Evolutionary conservation across 805 yeast species (phyloP), one percentile per base, ranked within the genome.

Genomic region (Brettanomyces bruxellensis): DNA sequence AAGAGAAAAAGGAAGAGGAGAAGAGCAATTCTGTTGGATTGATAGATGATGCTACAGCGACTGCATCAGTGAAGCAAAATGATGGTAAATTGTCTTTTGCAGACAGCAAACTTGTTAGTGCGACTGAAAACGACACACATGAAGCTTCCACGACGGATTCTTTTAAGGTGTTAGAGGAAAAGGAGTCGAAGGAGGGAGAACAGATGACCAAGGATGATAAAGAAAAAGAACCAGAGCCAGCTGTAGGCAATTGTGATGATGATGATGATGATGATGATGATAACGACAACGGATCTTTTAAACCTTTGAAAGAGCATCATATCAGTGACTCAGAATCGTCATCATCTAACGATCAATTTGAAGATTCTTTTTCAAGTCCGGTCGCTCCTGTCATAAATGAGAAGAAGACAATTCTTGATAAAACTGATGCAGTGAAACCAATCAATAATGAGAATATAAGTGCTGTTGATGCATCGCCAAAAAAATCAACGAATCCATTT

Each of bases 401-500:
- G 23, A 25, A 34, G 34, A 36, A 28, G 38, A 23, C 18, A 6
- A 9, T 7, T 18, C 23, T 24, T 12, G 18, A 34, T n/a, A 14
- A 11, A 9, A 28, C 6, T 25, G 5, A 9, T 9, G 34, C 13
- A n/a, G 41, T 18, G 25, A 38, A 23, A 18, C 41, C 7, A 6
- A 38, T 30, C 5, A 25, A 38, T 23, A 23, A 38, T 11, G 34
- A 41, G 38, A 14, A 37, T 7, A 25, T 3, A 8, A 11, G 8
- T 34, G n/a, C 13, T 5, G 35, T n/a, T 13, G 9, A 28, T 40
- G 14, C 43, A 7, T 14, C 43, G 8, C 14, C 43, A 24, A 25
- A 28, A 3, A 13, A 13, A 7, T 51, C 57, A 8, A 50, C 49
- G 41, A 58, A 58, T 45, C 62, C 62, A 34, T 58, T 58, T 48